Evolutionary conservation across 1,284 basidiomycete species (phyloP), one percentile per base, ranked within the genome.

Genomic region (Moesziomyces globuligerus): DNA sequence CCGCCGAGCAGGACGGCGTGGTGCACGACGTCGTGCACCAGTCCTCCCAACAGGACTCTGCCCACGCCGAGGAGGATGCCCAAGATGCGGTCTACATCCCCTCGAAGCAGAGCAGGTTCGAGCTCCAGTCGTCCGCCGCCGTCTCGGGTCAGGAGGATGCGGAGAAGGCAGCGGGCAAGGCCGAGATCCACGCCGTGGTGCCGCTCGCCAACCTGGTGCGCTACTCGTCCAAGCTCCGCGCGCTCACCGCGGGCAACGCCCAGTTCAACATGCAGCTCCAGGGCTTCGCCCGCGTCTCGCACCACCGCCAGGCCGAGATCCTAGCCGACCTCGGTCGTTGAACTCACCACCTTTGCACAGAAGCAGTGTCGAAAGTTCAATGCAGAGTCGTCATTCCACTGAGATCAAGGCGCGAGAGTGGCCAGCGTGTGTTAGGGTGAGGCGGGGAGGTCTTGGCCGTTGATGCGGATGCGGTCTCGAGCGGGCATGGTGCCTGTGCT

Each of bases 191-290:
- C 7, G 80, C 90, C 3, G 74, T 89, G 24, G 91, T 90, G 9
- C 92, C 92, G 4, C 85, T 94, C 23, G 90, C 89, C 67, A 87
- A 86, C 72, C 89, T 93, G 86, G 85, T 94, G 24, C 89, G 92
- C 78, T 94, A 91, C 77, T 90, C 90, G 20, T 89, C 85, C 48
- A 86, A 91, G 24, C 81, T 94, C 47, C 88, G 92, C 17, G 89
- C 92, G 0, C 82, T 94, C 21, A 90, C 91, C 0, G 92, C 90
- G 40, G 92, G 92, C 2, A 88, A 91, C 76, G 92, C 91, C 6
- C 83, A 86, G 20, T 93, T 92, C 74, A 90, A 91, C 76, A 91
- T 91, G 89, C 83, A 84, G 34, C 87, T 87, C 54, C 88, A 89
- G 18, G 92, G 91, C 6, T 94, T 92, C 83, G 87, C 85, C 84